Evolutionary conservation across 1,284 basidiomycete genomes (phyloP), one percentile per base, ranked within the genome.

Genomic region (Ceratobasidium sp.): DNA sequence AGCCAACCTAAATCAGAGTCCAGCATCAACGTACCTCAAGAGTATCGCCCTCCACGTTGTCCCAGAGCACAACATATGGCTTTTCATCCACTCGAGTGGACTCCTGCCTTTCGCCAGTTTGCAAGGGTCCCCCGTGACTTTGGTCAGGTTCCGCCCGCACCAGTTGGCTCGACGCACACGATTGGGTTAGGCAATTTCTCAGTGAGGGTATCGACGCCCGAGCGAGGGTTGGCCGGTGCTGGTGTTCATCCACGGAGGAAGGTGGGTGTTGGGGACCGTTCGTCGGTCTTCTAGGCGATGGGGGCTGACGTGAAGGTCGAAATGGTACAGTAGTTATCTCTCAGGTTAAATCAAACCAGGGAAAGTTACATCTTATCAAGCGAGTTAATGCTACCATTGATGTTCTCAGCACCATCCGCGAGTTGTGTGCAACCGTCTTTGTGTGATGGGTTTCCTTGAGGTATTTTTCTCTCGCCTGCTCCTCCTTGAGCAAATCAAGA

Each of bases 181-280:
- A 54, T 67, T 24, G 31, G 44, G 48, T 79, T 90, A 47, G 82
- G 81, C 17, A 83, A 87, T 53, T 86, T 85, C 69, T 83, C 83
- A 53, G 83, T 89, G 47, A 84, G 89, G 9, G 85, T 87, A 2
- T 90, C 89, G 79, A 89, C 87, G 1, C 91, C 90, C 0, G 85
- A 78, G 76, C 5, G 81, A 80, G 3, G 89, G 90, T 11, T 91
- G 90, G 90, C 89, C 89, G 0, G 85, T 88, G 1, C 86, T 90
- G 69, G 83, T 91, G 31, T 90, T 84, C 81, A 89, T 88, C 79
- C 89, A 91, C 77, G 88, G 90, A 77, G 89, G 88, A 88, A 69
- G 72, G 83, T 74, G 56, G 59, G 65, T 36, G 57, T 76, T 63
- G 54, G 74, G 50, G 45, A 73, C 11, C 76, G 62, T 56, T 31